phyloP scores from a whole-genome alignment of 2,329 filamentous ascomycete species.

The Xylariaceae sp. region DNA sequence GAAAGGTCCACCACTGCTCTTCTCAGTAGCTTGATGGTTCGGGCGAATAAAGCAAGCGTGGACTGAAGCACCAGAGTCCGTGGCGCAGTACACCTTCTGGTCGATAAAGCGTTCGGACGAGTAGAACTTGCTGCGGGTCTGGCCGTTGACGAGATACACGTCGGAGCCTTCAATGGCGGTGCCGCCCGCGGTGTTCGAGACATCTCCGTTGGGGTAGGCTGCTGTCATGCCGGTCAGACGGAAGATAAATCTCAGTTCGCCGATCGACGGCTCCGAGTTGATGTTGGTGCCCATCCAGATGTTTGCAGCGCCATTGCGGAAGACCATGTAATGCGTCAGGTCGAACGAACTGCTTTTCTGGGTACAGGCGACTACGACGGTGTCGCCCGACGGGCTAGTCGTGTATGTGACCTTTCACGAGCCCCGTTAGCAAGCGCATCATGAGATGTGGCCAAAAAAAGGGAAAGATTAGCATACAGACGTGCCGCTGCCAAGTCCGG shows the following conservation, averaged over 20 bases:
- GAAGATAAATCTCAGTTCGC: conserved; percentile 60
- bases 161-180: conserved; percentile 55
- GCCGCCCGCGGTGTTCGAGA: conserved; percentile 53
- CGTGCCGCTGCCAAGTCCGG: conserved; percentile 53
- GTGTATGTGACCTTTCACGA: conserved; percentile 25
- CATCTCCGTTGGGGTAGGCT: conserved; percentile 50
- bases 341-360: conserved; percentile 50
- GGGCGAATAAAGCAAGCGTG: conserved; percentile 41
- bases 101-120: conserved; percentile 66
- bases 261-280: conserved; percentile 50
- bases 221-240: conserved; percentile 43
- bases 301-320: conserved; percentile 53
- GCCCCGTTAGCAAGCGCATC: conserved; percentile 47
- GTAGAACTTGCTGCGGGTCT: conserved; percentile 68
- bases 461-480: conserved; percentile 42
- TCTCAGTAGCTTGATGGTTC: conserved; percentile 57
- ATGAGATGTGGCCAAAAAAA: conserved; percentile 40
- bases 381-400: conserved; percentile 47
- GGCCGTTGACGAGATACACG: conserved; percentile 55
- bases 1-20: conserved; percentile 64
- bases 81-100: conserved; percentile 60
- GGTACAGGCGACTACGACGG: conserved; percentile 59
- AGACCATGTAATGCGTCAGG: conserved; percentile 60
- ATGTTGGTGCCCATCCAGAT: conserved; percentile 60
- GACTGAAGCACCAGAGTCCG: conserved; percentile 34